Percentiles rank a stretch among this genome's conserved stretches.
phyloP scores from a whole-genome alignment of 2,329 filamentous ascomycete species.

The Pseudocercospora crystallina region DNA sequence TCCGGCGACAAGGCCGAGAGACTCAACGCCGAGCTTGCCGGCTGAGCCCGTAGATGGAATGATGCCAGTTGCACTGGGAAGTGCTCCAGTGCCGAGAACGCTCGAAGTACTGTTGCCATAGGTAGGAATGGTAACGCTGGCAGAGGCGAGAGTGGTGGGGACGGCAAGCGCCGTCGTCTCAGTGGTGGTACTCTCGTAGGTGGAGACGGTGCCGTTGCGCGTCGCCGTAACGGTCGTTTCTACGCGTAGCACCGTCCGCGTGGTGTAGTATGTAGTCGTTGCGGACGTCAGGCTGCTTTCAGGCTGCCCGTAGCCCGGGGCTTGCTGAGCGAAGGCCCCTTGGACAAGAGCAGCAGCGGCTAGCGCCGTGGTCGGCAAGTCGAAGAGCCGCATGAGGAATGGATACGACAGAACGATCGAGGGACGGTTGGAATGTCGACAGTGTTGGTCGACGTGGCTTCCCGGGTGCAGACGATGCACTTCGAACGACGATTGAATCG shows the following conservation, averaged over 20 bases:
- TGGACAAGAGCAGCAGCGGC: conserved; percentile 18
- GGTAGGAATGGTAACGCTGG: conserved; percentile 7
- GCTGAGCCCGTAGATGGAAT: conserved; percentile 19
- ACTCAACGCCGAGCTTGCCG: conserved; percentile 17
- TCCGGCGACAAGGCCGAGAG: conserved; percentile 19
- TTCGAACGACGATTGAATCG: conserved; percentile 1
- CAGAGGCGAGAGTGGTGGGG: conserved; percentile 8
- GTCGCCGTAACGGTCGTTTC: conserved; percentile 30
- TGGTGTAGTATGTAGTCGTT: conserved; percentile 28
- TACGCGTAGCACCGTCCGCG: conserved; percentile 30
- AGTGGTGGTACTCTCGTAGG: conserved; percentile 16
- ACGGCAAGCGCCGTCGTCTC: conserved; percentile 9
- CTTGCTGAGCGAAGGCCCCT: conserved; percentile 14
- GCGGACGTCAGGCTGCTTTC: conserved; percentile 16
- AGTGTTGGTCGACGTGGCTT: conserved; percentile 10
- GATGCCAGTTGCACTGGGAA: conserved; percentile 8
- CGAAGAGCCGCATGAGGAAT: conserved; percentile 29
- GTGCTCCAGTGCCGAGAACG: conserved; percentile 10
- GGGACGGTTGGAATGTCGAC: too few relatives aligned
- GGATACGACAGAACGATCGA: background rate
- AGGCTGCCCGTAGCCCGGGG: conserved; percentile 9
- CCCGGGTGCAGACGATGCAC: background rate
- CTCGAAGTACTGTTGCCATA: conserved; percentile 22
- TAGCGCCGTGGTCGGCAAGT: conserved; percentile 20
- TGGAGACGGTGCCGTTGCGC: conserved; percentile 18